Percentiles rank a stretch among this genome's conserved stretches.
These are phyloP conservation scores for Neurospora hispaniola DNA, from an alignment of 495 filamentous ascomycete species.

Conservation along the genomic window DNA sequence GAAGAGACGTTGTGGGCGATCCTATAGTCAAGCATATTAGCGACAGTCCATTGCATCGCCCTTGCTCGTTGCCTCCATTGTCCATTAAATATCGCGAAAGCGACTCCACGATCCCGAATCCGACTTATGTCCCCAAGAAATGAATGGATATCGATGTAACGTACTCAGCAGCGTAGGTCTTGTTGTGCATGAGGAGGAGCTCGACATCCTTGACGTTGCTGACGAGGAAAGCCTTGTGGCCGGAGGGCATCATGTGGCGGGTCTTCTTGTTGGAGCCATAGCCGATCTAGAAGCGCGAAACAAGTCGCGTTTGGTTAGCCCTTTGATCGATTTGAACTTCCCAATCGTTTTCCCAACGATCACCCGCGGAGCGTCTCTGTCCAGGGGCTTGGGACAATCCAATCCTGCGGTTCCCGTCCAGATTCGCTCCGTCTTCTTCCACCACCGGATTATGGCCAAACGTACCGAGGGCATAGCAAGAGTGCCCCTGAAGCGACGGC, in stretches of 20 bases:
- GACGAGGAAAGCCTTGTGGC: constrained; percentile 99
- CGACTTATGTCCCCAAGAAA: neutral
- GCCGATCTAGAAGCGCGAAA: constrained; percentile 58
- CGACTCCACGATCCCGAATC: neutral
- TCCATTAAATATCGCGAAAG: neutral
- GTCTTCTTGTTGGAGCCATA: constrained; percentile 99
- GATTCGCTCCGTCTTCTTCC: neutral
- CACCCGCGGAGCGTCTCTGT: neutral
- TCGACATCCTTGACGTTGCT: constrained; percentile 91
- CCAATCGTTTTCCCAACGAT: constrained; percentile 1
- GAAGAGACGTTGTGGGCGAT: constrained; percentile 96
- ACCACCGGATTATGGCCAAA: constrained; percentile 13
- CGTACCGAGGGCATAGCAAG: constrained; percentile 97
- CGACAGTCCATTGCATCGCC: neutral
- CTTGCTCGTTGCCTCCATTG: neutral
- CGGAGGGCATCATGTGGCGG: constrained; percentile 94
- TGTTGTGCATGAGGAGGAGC: constrained; percentile 99
- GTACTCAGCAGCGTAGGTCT: constrained; percentile 95
- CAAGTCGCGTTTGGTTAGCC: constrained; percentile 9
- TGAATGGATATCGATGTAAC: constrained; percentile 21
- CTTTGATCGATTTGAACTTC: neutral
- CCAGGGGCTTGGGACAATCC: neutral
- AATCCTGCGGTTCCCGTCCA: neutral
- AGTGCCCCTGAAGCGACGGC: constrained; percentile 87
- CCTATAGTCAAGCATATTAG: constrained; percentile 36